Percentiles rank a stretch among this genome's conserved stretches.
Evolutionary conservation across 108 stramenopile species (phyloP).

Genomic region (Mediolabrus comicus): DNA sequence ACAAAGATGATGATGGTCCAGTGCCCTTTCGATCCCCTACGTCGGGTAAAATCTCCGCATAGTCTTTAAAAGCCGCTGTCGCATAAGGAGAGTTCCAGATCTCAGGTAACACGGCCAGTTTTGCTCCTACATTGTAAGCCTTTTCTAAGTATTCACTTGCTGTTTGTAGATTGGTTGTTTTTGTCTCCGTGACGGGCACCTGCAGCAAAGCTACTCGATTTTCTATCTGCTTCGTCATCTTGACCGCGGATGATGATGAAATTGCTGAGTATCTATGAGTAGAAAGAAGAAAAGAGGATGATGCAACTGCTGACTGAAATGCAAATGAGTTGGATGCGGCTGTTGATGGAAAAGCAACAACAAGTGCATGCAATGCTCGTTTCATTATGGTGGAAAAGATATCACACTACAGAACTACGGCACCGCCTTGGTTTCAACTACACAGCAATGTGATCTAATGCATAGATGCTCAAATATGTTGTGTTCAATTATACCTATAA

Average conservation of each 20-base stretch:
- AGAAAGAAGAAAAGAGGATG: neutral
- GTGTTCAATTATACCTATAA: no score
- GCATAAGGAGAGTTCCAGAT: constrained; percentile 99
- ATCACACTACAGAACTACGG: no score
- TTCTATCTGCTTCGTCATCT: constrained; percentile 4
- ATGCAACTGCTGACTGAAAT: neutral
- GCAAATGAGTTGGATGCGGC: neutral
- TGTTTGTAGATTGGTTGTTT: constrained; percentile 73
- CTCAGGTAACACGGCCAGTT: constrained; percentile 91
- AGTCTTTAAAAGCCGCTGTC: constrained; percentile 91
- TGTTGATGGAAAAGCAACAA: neutral
- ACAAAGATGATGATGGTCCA: constrained; percentile 53
- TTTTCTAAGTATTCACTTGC: constrained; percentile 61
- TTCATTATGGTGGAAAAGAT: no score
- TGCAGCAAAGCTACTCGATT: constrained; percentile 90
- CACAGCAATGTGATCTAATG: no score
- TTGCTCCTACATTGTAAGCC: constrained; percentile 76
- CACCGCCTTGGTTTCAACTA: no score
- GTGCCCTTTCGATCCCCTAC: constrained; percentile 41
- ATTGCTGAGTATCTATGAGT: neutral
- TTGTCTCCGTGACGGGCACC: constrained; percentile 81
- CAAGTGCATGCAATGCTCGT: neutral
- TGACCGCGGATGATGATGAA: neutral
- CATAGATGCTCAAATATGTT: no score
- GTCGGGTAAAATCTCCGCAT: constrained; percentile 91